Evolutionary conservation across 768 basidiomycete species (phyloP), one percentile per base, ranked within the genome.

Genomic region (Arthromyces matolae): DNA sequence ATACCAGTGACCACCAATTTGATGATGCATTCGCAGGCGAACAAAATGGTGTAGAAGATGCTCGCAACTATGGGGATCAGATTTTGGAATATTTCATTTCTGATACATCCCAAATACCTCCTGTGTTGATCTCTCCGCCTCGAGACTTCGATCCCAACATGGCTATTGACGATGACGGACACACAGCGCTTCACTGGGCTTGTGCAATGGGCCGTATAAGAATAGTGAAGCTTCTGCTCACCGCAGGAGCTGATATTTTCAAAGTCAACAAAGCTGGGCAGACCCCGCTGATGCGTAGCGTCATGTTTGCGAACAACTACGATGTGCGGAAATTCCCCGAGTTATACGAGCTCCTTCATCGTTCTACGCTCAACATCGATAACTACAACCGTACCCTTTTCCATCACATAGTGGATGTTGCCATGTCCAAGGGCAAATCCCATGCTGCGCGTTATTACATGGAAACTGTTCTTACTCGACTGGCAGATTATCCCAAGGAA

Each of bases 241-340:
- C 91, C 0, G 89, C 94, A 3, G 93, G 94, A 16, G 95, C 95
- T 12, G 93, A 97, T 63, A 92, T 96, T 54, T 99, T 95, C 76
- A 86, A 89, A 56, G 93, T 94, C 54, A 99, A 98, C 71, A 90
- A 88, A 60, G 82, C 92, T 9, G 96, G 96, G 3, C 96, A 98
- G 67, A 98, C 96, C 12, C 88, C 95, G 1, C 71, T 99, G 34
- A 99, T 99, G 96, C 90, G 96, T 13, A 87, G 86, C 60, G 96
- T 99, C 58, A 98, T 98, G 95, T 99, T 98, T 66, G 91, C 92
- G 41, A 99, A 99, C 68, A 99, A 98, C 65, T 99, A 99, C 64
- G 96, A 99, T 66, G 89, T 98, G 38, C 89, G 96, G 56, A 99
- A 99, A 66, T 99, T 99, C 59, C 92, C 93, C 2, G 95, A 98